Conservation (phyloP, 306 rosid genomes). For the Cucumis melo region DNA sequence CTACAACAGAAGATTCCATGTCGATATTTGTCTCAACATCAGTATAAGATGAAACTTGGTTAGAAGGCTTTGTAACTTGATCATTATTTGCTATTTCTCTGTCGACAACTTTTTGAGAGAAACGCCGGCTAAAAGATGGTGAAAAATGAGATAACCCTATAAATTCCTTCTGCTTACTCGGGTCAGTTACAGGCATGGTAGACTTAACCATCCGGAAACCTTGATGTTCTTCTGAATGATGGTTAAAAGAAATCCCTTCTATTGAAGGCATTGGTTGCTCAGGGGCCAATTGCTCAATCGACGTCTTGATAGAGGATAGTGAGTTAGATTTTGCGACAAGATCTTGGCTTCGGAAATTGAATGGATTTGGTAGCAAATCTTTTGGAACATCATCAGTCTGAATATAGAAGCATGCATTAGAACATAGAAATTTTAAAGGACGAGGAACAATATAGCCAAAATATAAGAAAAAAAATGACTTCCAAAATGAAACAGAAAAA, state of each 20-base stretch:
- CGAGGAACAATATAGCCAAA: not conserved
- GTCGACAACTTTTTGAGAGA: conserved; percentile 22
- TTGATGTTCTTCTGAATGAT: conserved; percentile 8
- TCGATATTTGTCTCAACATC: conserved; percentile 14
- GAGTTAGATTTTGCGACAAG: conserved; percentile 2
- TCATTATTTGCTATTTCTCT: conserved; percentile 4
- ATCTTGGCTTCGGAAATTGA: conserved; percentile 22
- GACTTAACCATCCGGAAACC: not conserved
- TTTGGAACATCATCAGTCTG: conserved; percentile 67
- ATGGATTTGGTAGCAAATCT: conserved; percentile 59
- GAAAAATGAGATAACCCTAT: conserved; percentile 36
- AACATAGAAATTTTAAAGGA: not conserved
- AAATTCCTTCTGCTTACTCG: conserved; percentile 15
- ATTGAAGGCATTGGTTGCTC: conserved; percentile 4
- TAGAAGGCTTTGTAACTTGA: too few relatives aligned
- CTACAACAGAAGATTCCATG: not conserved
- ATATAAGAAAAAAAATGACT: not conserved
- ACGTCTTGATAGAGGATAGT: not conserved
- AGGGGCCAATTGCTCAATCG: not conserved
- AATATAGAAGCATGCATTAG: conserved; percentile 11
- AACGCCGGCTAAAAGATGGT: conserved; percentile 28
- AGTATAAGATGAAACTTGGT: too few relatives aligned
- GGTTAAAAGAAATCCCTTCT: not conserved
- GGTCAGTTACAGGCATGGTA: conserved; percentile 12
- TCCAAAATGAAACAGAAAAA: not conserved